phyloP scores from a whole-genome alignment of 495 filamentous ascomycete species.

The Chaetomium cochliodes region DNA sequence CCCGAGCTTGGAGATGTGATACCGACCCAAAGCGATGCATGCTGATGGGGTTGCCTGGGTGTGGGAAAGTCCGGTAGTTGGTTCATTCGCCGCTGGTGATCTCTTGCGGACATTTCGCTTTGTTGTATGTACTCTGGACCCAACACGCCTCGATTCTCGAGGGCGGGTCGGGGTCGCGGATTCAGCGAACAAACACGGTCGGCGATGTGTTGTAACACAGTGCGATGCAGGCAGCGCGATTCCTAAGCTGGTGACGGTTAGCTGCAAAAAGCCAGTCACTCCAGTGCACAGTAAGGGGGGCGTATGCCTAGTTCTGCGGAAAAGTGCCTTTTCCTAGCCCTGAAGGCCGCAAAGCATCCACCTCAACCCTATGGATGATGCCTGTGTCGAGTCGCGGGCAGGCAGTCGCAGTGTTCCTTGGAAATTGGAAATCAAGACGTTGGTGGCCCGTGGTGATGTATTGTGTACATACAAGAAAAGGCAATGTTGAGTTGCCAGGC shows the following conservation, averaged over 20 bases:
- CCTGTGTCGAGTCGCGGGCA: neutral
- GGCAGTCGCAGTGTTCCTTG: conserved; percentile 5
- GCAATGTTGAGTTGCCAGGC: too few relatives aligned
- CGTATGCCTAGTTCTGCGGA: neutral
- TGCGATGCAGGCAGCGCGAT: conserved; percentile 14
- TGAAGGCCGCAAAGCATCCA: neutral
- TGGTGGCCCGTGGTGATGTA: too few relatives aligned
- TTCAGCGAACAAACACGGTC: conserved; percentile 9
- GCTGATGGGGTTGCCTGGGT: too few relatives aligned
- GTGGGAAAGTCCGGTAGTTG: too few relatives aligned
- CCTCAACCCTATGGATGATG: conserved; percentile 23
- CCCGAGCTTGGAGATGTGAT: neutral
- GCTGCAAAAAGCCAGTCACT: conserved; percentile 9
- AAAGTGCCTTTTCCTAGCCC: too few relatives aligned
- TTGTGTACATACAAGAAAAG: too few relatives aligned
- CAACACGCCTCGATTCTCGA: neutral
- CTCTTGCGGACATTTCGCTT: neutral
- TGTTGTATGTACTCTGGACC: neutral
- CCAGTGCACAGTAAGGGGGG: neutral
- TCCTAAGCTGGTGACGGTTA: conserved; percentile 29
- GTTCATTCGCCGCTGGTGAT: too few relatives aligned
- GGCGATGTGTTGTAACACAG: neutral
- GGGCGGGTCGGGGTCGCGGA: neutral
- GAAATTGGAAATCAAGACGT: neutral
- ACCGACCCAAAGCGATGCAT: neutral